Evolutionary conservation across 257 asterid species (phyloP), one percentile per base, ranked within the genome.

Genomic region (Thymus mandschuricus): DNA sequence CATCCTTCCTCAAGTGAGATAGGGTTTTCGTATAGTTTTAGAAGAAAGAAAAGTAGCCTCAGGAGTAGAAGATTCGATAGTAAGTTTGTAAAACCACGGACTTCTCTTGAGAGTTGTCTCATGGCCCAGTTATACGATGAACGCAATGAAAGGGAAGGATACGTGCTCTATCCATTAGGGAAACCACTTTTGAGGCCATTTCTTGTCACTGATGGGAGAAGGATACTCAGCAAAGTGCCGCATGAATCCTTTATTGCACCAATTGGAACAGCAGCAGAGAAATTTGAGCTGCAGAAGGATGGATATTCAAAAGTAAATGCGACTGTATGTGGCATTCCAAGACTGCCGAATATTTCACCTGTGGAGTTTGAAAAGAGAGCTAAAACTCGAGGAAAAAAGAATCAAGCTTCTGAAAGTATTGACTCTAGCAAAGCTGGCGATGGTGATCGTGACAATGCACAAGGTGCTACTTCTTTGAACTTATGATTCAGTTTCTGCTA

Each of bases 61-160:
- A 86, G 86, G 75, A 74, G 86, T 80, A 82, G 83, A 75, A 57
- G 80, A 71, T 76, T 76, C 75, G 69, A 69, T 43, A 72, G 76
- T 54, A 81, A 71, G 59, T 48, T 72, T 58, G 28, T 82, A 60
- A 86, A 81, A 57, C 97, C 95, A 58, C 75, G 57, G 64, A 86
- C 84, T 45, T 87, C 96, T 73, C 83, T 93, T 61, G 91, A 93
- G 80, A 89, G 97, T 79, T 87, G 97, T 77, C 86, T 93, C 72
- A 76, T 91, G 87, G 96, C 97, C 69, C 96, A 93, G 85, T 78
- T 88, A 66, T 89, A 82, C 69, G 74, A 80, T 48, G 91, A 83
- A 77, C 81, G 45, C 59, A 78, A 77, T 58, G 79, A 79, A 65
- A 69, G 70, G 75, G 90, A 85, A 78, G 88, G 87, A 45, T 82